A percentile compares a stretch with the other conserved stretches of the same genome.
Conservation (phyloP, 2,329 filamentous ascomycete genomes). For the Nemania diffusa region DNA sequence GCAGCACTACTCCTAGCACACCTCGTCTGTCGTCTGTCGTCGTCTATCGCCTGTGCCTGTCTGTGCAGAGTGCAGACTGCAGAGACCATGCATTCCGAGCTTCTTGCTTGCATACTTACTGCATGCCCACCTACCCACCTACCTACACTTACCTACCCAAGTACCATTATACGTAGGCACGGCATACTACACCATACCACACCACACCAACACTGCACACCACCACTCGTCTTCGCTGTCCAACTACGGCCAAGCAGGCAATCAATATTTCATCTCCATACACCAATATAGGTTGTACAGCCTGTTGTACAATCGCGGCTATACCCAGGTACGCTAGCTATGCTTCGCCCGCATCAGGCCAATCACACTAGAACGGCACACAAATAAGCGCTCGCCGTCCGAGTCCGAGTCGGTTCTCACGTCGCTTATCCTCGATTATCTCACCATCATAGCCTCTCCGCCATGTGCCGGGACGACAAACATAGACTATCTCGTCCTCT, state of each 20-base stretch:
- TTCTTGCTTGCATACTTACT: slow-evolving; percentile 6
- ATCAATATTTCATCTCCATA: slow-evolving; percentile 27
- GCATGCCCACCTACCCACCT: not conserved
- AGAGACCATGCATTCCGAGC: slow-evolving; percentile 25
- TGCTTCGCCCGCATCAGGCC: slow-evolving; percentile 17
- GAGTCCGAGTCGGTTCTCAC: not conserved
- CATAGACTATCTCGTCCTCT: slow-evolving; percentile 22
- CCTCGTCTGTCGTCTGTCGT: not conserved
- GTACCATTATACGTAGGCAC: not conserved
- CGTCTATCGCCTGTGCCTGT: not conserved
- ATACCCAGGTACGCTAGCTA: slow-evolving; percentile 20
- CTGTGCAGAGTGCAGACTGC: slow-evolving; percentile 5
- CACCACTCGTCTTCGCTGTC: slow-evolving; percentile 5
- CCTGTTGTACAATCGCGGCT: slow-evolving; percentile 35
- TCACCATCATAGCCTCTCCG: slow-evolving; percentile 28
- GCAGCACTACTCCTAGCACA: not conserved
- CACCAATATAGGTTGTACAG: slow-evolving; percentile 36
- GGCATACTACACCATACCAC: not conserved
- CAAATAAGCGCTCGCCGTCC: slow-evolving; percentile 30
- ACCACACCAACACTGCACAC: slow-evolving; percentile 15
- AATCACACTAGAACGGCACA: slow-evolving; percentile 29
- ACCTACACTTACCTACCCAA: not conserved
- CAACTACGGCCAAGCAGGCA: slow-evolving; percentile 25
- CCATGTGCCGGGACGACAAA: slow-evolving; percentile 23
- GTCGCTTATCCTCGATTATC: slow-evolving; percentile 24